A percentile compares a stretch with the other conserved stretches of the same genome.
phyloP scores from a whole-genome alignment of 2,329 filamentous ascomycete genomes.

The Diaporthe sp. region DNA sequence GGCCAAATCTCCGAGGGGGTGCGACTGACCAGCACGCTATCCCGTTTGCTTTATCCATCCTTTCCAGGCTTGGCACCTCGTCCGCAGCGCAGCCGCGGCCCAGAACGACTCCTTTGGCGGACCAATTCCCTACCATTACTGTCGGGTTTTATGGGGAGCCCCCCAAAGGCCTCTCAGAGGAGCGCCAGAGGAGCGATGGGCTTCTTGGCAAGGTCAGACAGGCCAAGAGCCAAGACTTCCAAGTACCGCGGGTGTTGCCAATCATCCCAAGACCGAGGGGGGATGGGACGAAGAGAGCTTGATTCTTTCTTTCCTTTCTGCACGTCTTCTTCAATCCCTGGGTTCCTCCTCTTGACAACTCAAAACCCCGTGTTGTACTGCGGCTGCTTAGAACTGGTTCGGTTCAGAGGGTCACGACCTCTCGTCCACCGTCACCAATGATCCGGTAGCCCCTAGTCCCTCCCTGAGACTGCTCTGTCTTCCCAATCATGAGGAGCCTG shows the following conservation, averaged over 20 bases:
- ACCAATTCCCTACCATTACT: conserved; percentile 22
- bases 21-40: conserved; percentile 25
- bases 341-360: neutral
- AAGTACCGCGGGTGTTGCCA: conserved; percentile 15
- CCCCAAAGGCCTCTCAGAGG: conserved; percentile 5
- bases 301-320: neutral
- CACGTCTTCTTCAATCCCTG: neutral
- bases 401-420: conserved; percentile 20
- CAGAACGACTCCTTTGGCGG: neutral
- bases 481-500: conserved; percentile 32
- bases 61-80: conserved; percentile 19
- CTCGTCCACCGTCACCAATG: conserved; percentile 26
- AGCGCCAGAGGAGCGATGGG: conserved; percentile 26
- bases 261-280: neutral
- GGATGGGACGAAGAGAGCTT: conserved; percentile 7
- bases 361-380: neutral
- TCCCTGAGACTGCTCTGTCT: conserved; percentile 21
- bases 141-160: conserved; percentile 24
- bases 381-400: conserved; percentile 14
- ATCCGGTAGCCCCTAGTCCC: conserved; percentile 11
- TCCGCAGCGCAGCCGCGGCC: neutral
- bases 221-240: conserved; percentile 34
- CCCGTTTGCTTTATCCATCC: conserved; percentile 18
- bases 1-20: conserved; percentile 27
- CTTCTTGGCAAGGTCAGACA: conserved; percentile 36